Base-by-base conservation (phyloP, 306 rosid genomes). In the Crotalaria pallida region DNA sequence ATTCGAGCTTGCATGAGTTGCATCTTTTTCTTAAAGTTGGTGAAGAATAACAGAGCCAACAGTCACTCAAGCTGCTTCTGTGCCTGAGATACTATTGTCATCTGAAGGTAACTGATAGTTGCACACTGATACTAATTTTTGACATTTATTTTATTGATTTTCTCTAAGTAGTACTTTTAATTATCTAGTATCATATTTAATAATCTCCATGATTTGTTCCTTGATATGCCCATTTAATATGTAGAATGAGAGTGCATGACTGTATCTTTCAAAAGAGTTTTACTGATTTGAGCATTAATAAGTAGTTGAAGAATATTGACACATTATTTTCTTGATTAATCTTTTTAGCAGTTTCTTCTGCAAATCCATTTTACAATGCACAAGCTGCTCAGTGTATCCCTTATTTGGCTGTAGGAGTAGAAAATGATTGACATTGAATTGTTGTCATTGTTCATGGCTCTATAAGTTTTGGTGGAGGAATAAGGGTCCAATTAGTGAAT, bases 1-100 rank as follows among this genome's bases (percentile, higher is more conserved):
- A 43, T 84, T 89, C 62, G 96, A 89, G 79, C 82, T 85, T 60
- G 77, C 80, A 43, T 87, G 84, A 87, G 65, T 69, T 73, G 61
- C 48, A 19, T 56, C 24, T 27, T 67, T 55, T 67, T 45, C 61
- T 57, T 24, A 73, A 51, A 41, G 74, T 52, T 50, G 49, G 41
- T 38, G 72, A 33, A 58, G 65, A 65, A 23, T 41, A 22, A 61
- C 24, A 73, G 45, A 50, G 75, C 21, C 72, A 68, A 52, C 34
- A 41, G 18, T 79, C 64, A n/a, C 69, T 48, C 58, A 12, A 45
- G 58, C 78, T 38, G 59, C 77, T 70, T 74, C 65, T 36, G 40
- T 64, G 76, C 81, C 83, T 58, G 67, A 65, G 71, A 41, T 67
- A 41, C 23, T 58, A 51, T 65, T 61, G 38, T 66, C 77, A 72